Conservation (phyloP, 192 early-diverging fungal genomes). For the Spizellomyces punctatus region DNA sequence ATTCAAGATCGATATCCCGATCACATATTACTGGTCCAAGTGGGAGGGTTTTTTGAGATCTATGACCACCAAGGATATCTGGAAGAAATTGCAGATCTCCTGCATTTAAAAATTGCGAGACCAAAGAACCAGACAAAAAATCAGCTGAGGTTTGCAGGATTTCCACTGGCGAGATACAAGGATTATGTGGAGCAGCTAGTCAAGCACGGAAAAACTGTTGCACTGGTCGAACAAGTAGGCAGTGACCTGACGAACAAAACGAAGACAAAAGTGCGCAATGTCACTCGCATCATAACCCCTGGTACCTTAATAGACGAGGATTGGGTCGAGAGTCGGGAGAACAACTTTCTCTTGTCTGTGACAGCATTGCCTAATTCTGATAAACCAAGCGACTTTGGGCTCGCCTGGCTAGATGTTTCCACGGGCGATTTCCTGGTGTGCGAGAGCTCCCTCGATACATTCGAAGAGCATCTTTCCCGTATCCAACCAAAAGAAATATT, state of each 20-base stretch:
- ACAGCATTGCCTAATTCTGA: constrained; percentile 30
- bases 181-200: constrained; percentile 39
- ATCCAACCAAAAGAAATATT: constrained; percentile 88
- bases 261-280: constrained; percentile 57
- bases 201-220: constrained; percentile 44
- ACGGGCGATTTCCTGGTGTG: constrained; percentile 86
- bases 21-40: constrained; percentile 51
- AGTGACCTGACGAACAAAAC: constrained; percentile 22
- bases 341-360: constrained; percentile 78
- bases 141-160: constrained; percentile 36
- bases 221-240: constrained; percentile 45
- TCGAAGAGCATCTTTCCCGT: constrained; percentile 74
- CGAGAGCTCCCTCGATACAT: constrained; percentile 42
- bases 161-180: constrained; percentile 33
- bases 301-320: constrained; percentile 73
- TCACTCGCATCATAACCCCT: constrained; percentile 82
- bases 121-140: background rate
- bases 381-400: constrained; percentile 47
- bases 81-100: constrained; percentile 33
- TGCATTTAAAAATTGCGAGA: constrained; percentile 11
- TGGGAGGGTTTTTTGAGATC: constrained; percentile 56
- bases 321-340: constrained; percentile 40
- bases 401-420: constrained; percentile 91
- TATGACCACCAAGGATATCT: constrained; percentile 38
- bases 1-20: constrained; percentile 37